Conservation (phyloP, 345 rosid genomes). For the Psidium friedrichsthalianum region DNA sequence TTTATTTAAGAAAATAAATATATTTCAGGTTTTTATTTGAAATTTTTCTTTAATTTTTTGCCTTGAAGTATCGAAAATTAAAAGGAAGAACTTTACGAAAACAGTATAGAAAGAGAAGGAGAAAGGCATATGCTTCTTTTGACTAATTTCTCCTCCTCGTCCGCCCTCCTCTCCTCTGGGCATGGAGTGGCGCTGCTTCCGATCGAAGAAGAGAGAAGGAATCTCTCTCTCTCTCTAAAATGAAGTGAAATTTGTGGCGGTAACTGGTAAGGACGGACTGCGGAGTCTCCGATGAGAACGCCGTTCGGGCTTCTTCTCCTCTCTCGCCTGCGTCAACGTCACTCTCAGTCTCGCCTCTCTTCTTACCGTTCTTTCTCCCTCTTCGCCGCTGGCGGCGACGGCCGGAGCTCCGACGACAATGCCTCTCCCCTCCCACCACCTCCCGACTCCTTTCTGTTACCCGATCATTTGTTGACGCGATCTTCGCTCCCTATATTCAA, state of each 20-base stretch:
- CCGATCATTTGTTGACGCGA: background rate
- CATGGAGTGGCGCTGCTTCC: background rate
- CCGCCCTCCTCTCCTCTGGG: background rate
- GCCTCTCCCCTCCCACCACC: background rate
- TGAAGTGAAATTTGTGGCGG: background rate
- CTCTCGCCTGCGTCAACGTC: conserved; percentile 38
- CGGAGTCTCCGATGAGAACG: conserved; percentile 6
- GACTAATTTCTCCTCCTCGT: background rate
- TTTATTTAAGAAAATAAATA: too few species aligned
- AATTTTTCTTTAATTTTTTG: too few species aligned
- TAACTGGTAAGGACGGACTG: background rate
- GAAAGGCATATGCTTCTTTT: background rate
- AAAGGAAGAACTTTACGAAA: too few species aligned
- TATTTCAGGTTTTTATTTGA: too few species aligned
- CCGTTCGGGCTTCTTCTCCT: conserved; percentile 19
- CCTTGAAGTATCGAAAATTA: too few species aligned
- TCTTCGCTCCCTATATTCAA: background rate
- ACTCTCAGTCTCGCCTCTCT: conserved; percentile 7
- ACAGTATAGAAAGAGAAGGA: too few species aligned
- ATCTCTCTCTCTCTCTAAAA: background rate
- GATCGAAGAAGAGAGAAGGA: background rate
- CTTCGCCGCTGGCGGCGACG: background rate
- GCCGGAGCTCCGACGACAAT: background rate
- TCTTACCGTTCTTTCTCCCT: background rate
- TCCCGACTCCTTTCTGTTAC: background rate